These are phyloP conservation scores for Leptosphaerulina australis DNA, from an alignment of 2,329 filamentous ascomycete genomes.

Conservation along the genomic window DNA sequence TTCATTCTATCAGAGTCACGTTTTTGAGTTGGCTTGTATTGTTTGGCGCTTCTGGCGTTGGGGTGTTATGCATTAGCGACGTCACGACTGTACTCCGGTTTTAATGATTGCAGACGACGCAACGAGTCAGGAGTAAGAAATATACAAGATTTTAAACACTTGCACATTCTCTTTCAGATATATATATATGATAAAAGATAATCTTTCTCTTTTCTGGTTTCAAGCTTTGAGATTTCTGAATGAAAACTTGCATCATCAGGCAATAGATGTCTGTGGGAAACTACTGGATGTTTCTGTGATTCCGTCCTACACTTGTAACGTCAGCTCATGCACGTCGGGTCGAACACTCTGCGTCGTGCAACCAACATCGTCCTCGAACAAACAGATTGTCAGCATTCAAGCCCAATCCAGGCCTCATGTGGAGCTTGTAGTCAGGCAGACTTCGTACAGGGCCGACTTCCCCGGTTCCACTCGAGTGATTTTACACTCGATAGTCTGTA, in stretches of 20 bases:
- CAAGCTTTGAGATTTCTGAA: too few relatives aligned
- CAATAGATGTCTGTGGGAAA: too few relatives aligned
- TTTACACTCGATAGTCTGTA: too few relatives aligned
- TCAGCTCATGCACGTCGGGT: neutral
- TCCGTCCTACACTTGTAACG: neutral
- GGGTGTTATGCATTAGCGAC: slow-evolving; percentile 2
- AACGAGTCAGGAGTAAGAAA: slow-evolving; percentile 4
- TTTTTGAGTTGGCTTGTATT: slow-evolving; percentile 13
- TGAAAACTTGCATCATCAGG: neutral
- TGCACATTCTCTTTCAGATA: neutral
- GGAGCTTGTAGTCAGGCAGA: neutral
- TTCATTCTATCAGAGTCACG: neutral
- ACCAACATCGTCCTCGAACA: neutral
- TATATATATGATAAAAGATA: too few relatives aligned
- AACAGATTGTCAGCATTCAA: neutral
- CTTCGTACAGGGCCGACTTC: too few relatives aligned
- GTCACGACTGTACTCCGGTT: slow-evolving; percentile 5
- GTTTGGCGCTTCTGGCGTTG: slow-evolving; percentile 8
- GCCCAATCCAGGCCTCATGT: neutral
- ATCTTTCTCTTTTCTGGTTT: too few relatives aligned
- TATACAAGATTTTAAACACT: neutral
- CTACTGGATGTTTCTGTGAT: neutral
- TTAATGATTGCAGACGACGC: slow-evolving; percentile 10
- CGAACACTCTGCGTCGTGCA: neutral
- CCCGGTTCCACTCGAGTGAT: too few relatives aligned